A percentile compares a stretch with the other conserved stretches of the same genome.
phyloP scores from a whole-genome alignment of 768 basidiomycete species.

The Collybiopsis luxurians region DNA sequence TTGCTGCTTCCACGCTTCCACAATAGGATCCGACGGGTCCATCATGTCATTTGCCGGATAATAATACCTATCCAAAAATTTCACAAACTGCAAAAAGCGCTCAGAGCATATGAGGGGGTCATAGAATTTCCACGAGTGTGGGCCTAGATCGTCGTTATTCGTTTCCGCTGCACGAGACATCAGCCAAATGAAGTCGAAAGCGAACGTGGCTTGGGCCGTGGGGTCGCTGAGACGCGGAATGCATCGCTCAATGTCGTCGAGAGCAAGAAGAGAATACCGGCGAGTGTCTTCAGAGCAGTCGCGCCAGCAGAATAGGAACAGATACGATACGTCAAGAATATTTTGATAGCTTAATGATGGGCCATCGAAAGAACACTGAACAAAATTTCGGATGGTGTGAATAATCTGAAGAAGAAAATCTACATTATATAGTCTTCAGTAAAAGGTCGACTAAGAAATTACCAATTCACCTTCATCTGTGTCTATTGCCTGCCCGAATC shows the following conservation, averaged over 20 bases:
- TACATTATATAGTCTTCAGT: background rate
- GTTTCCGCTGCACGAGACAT: background rate
- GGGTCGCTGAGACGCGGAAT: background rate
- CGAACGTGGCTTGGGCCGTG: background rate
- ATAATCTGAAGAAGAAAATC: background rate
- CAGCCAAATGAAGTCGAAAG: background rate
- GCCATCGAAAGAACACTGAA: background rate
- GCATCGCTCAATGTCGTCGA: background rate
- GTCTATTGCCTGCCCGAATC: background rate
- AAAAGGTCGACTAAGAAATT: background rate
- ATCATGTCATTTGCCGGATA: background rate
- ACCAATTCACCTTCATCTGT: background rate
- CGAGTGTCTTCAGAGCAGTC: background rate
- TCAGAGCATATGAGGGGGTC: background rate
- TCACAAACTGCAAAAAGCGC: background rate
- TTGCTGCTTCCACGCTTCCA: conserved; percentile 2
- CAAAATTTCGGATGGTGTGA: background rate
- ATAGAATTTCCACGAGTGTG: background rate
- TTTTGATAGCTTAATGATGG: background rate
- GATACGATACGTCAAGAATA: background rate
- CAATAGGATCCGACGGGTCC: background rate
- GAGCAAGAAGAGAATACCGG: background rate
- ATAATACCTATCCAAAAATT: background rate
- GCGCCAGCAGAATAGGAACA: background rate
- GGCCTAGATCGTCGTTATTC: background rate